Conservation (phyloP, 2,329 filamentous ascomycete species). For the Fusarium begoniae region DNA sequence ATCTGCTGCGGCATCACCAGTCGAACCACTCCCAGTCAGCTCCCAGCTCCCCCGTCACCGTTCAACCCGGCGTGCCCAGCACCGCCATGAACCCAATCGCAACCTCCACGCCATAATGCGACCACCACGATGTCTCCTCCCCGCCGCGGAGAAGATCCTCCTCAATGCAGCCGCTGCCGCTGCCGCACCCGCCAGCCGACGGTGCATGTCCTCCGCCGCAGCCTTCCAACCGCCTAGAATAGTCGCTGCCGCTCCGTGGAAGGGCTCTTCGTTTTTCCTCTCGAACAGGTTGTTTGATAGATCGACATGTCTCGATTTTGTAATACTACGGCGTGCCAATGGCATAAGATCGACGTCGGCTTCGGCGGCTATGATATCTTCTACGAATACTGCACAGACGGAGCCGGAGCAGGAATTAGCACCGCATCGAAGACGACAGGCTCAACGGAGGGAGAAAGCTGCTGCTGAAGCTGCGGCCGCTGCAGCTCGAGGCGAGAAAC, state of each 20-base stretch:
- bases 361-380: conserved; percentile 27
- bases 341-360: conserved; percentile 43
- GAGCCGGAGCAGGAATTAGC: conserved; percentile 37
- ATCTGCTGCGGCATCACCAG: conserved; percentile 23
- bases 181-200: conserved; percentile 32
- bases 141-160: conserved; percentile 44
- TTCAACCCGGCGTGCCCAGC: conserved; percentile 22
- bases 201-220: conserved; percentile 46
- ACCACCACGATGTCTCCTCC: conserved; percentile 46
- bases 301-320: conserved; percentile 49
- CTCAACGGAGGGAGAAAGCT: conserved; percentile 40
- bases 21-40: conserved; percentile 38
- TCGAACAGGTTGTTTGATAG: conserved; percentile 50
- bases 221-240: conserved; percentile 39
- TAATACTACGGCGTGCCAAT: conserved; percentile 43
- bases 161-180: conserved; percentile 32
- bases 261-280: conserved; percentile 45
- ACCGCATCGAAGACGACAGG: conserved; percentile 50
- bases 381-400: conserved; percentile 29
- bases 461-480: conserved; percentile 33
- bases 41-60: background rate
- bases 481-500: conserved; percentile 31
- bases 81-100: conserved; percentile 42
- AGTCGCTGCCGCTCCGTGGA: conserved; percentile 28
- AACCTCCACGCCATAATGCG: conserved; percentile 46